A percentile compares a stretch with the other conserved stretches of the same genome.
These are phyloP conservation scores for Stentor coeruleus DNA, from an alignment of 73 alveolate genomes.

Conservation along the genomic window DNA sequence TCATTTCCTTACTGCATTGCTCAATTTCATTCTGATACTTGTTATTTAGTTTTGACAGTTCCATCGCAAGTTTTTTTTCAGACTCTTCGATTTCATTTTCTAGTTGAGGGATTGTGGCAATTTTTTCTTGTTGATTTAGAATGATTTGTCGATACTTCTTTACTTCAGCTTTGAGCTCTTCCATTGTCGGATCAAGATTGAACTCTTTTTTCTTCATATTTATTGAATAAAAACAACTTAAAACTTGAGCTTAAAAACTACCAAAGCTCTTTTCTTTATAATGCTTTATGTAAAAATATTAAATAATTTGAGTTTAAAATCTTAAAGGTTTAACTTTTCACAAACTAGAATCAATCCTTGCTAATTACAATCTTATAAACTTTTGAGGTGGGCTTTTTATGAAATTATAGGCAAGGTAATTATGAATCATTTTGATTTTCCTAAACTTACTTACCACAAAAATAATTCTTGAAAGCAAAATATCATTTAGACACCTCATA, in stretches of 20 bases:
- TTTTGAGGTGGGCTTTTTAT: neutral
- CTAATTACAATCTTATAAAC: neutral
- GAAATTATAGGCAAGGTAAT: neutral
- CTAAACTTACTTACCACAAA: neutral
- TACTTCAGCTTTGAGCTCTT: neutral
- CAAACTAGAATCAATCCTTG: neutral
- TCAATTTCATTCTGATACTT: neutral
- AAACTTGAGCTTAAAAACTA: too few species aligned
- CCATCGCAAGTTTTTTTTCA: neutral
- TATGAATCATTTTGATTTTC: neutral
- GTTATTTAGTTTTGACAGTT: neutral
- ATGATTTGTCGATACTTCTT: slow-evolving; percentile 3
- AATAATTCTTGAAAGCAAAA: neutral
- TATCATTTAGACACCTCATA: neutral
- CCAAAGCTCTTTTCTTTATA: too few species aligned
- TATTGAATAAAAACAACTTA: too few species aligned
- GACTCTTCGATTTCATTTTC: neutral
- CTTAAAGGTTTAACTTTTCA: neutral
- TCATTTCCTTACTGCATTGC: neutral
- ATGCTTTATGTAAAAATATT: neutral
- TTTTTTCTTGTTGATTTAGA: slow-evolving; percentile 10
- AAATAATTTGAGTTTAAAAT: neutral
- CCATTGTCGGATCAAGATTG: neutral
- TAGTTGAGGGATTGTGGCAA: neutral
- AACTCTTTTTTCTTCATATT: neutral